These are phyloP conservation scores for Pouteria glomerata DNA, from an alignment of 148 eudicot genomes.

Conservation along the genomic window DNA sequence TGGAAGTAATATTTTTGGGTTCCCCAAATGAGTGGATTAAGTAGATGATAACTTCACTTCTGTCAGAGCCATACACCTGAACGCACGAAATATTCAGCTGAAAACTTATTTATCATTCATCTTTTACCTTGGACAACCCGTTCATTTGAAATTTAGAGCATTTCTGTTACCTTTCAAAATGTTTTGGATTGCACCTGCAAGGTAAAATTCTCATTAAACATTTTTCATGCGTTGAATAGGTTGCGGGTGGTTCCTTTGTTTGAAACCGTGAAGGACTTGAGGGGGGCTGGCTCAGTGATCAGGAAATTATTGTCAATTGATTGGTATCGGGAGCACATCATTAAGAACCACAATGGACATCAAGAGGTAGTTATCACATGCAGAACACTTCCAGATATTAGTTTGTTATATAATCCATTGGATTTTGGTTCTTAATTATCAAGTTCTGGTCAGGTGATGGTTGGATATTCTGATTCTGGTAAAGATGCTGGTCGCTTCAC, in stretches of 20 bases:
- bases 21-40: not conserved
- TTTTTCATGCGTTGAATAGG: constrained; percentile 27
- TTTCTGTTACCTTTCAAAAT: not conserved
- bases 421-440: constrained; percentile 13
- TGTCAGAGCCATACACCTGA: not conserved
- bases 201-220: not conserved
- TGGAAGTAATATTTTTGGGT: not conserved
- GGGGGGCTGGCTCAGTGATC: constrained; percentile 85
- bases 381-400: not conserved
- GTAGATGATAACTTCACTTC: not conserved
- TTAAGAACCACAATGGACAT: constrained; percentile 75
- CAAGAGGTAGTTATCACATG: constrained; percentile 56
- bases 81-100: not conserved
- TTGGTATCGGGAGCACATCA: constrained; percentile 80
- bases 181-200: not conserved
- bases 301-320: constrained; percentile 71
- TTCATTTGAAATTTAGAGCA: not conserved
- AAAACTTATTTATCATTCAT: not conserved
- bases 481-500: constrained; percentile 96
- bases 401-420: not conserved
- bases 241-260: constrained; percentile 89
- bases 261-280: constrained; percentile 86
- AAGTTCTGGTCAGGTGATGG: constrained; percentile 67
- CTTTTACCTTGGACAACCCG: not conserved
- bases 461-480: constrained; percentile 91